A percentile compares a stretch with the other conserved stretches of the same genome.
Evolutionary conservation across 805 yeast species (phyloP).

Genomic region (Lachancea quebecensis): DNA sequence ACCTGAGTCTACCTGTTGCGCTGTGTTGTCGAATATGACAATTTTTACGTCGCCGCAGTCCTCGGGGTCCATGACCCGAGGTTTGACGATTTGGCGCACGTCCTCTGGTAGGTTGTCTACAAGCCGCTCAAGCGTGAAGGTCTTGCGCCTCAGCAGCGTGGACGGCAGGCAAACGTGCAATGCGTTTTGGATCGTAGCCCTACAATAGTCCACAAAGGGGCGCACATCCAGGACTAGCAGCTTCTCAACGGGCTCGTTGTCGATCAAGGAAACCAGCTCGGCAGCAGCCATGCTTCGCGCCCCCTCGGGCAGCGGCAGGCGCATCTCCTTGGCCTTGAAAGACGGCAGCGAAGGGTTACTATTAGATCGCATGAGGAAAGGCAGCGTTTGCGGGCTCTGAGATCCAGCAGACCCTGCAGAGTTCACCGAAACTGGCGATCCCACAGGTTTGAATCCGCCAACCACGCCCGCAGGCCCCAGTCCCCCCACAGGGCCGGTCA

Average conservation of each 20-base stretch:
- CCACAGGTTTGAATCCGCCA: not conserved
- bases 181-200: constrained; percentile 50
- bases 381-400: constrained; percentile 1
- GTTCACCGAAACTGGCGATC: not conserved
- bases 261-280: constrained; percentile 16
- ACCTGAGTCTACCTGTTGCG: constrained; percentile 18
- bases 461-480: not conserved
- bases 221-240: constrained; percentile 50
- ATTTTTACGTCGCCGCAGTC: constrained; percentile 15
- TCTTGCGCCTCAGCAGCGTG: constrained; percentile 71
- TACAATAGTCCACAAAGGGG: constrained; percentile 68
- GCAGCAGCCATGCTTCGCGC: constrained; percentile 16
- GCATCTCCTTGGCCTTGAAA: constrained; percentile 22
- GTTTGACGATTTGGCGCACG: constrained; percentile 30
- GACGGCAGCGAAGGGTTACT: constrained; percentile 15
- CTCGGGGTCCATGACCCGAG: constrained; percentile 6
- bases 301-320: constrained; percentile 19
- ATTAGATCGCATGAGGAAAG: constrained; percentile 7
- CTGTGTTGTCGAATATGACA: constrained; percentile 22
- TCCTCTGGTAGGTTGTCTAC: constrained; percentile 50
- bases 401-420: not conserved
- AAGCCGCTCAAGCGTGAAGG: constrained; percentile 59
- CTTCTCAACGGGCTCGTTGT: constrained; percentile 2
- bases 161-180: constrained; percentile 82
- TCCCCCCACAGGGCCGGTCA: not conserved